Conservation (phyloP, 1,284 basidiomycete species). For the Ganoderma meredithae region DNA sequence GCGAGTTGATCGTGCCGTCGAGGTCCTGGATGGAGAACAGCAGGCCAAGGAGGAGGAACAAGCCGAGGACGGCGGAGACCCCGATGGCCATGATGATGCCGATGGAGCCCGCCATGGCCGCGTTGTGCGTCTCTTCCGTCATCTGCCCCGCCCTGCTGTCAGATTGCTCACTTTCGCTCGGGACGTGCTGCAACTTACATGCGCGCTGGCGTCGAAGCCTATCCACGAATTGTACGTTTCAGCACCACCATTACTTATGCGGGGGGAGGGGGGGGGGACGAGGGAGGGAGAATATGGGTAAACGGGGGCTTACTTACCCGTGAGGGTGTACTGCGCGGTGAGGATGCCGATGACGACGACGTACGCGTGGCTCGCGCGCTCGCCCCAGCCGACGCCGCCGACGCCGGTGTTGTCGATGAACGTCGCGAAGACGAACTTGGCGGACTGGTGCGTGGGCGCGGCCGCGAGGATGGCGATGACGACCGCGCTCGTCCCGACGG, state of each 20-base stretch:
- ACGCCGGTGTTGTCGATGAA: conserved; percentile 76
- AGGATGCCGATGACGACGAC: conserved; percentile 75
- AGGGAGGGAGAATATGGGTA: too few species aligned
- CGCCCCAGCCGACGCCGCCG: conserved; percentile 68
- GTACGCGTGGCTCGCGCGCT: conserved; percentile 72
- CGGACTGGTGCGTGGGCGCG: conserved; percentile 74
- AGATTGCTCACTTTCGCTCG: not conserved
- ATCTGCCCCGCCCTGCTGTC: conserved; percentile 51
- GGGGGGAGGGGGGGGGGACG: too few species aligned
- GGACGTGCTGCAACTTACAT: conserved; percentile 50
- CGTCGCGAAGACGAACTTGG: conserved; percentile 69
- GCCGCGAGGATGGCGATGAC: conserved; percentile 73
- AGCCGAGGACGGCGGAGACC: conserved; percentile 76
- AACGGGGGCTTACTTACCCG: conserved; percentile 53
- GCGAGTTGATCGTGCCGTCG: conserved; percentile 56
- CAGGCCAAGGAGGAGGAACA: conserved; percentile 75
- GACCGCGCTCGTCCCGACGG: conserved; percentile 69
- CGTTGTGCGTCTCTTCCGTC: conserved; percentile 82
- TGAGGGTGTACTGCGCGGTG: conserved; percentile 76
- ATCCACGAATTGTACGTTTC: conserved; percentile 14
- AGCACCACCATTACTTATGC: too few species aligned
- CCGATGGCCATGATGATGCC: conserved; percentile 78
- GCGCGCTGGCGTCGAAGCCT: conserved; percentile 78
- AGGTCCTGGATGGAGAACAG: conserved; percentile 82
- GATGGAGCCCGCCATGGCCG: conserved; percentile 70